phyloP scores from a whole-genome alignment of 116 monocot genomes.

The Trichopus zeylanicus region DNA sequence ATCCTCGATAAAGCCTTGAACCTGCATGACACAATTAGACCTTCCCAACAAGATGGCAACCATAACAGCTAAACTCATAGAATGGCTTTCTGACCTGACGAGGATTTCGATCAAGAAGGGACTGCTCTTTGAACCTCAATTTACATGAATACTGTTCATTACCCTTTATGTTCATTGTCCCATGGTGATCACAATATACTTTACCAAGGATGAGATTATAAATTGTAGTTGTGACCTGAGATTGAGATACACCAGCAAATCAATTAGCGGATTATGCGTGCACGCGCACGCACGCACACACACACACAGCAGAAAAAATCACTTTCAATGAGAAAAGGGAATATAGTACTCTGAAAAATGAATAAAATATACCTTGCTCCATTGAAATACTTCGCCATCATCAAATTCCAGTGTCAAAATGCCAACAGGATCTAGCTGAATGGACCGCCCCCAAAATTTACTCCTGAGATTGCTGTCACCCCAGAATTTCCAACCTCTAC shows the following conservation, averaged over 20 bases:
- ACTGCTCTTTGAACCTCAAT: conserved; percentile 86
- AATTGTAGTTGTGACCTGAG: conserved; percentile 85
- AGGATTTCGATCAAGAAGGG: conserved; percentile 79
- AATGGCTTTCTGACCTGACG: conserved; percentile 40
- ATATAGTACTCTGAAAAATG: neutral
- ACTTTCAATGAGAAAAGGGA: neutral
- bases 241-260: neutral
- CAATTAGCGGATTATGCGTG: too few relatives aligned
- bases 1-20: conserved; percentile 87
- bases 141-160: conserved; percentile 69
- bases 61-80: neutral
- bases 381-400: conserved; percentile 89
- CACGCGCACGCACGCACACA: too few relatives aligned
- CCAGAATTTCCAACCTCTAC: conserved; percentile 95
- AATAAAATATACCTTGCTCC: conserved; percentile 64
- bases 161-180: conserved; percentile 72
- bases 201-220: conserved; percentile 93
- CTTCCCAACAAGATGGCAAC: neutral
- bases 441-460: conserved; percentile 92
- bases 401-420: conserved; percentile 87
- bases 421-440: conserved; percentile 89
- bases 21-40: conserved; percentile 27
- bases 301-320: too few relatives aligned
- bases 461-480: conserved; percentile 84
- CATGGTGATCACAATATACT: conserved; percentile 89